phyloP scores from a whole-genome alignment of 2,329 filamentous ascomycete genomes.

The Bipolaris zeicola region DNA sequence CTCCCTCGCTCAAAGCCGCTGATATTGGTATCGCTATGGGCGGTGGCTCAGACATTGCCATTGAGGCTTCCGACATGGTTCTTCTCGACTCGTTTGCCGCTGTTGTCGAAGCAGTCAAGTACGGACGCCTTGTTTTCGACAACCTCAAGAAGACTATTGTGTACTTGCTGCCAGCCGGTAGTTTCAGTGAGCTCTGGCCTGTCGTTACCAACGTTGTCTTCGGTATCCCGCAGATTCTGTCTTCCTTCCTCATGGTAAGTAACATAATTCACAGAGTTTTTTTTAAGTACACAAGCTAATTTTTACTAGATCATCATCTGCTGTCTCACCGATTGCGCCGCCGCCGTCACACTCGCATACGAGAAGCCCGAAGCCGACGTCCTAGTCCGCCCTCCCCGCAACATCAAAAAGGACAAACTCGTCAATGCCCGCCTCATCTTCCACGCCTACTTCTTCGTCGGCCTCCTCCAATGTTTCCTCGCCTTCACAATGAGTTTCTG shows the following conservation, averaged over 20 bases:
- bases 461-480: slow-evolving; percentile 55
- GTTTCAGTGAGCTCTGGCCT: slow-evolving; percentile 76
- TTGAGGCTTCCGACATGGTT: slow-evolving; percentile 67
- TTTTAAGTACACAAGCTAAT: neutral
- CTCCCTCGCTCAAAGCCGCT: slow-evolving; percentile 63
- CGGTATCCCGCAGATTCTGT: slow-evolving; percentile 74
- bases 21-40: slow-evolving; percentile 65
- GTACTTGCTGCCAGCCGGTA: slow-evolving; percentile 75
- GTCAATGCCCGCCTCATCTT: slow-evolving; percentile 75
- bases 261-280: neutral
- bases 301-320: slow-evolving; percentile 47
- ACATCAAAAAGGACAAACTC: slow-evolving; percentile 71
- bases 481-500: slow-evolving; percentile 56
- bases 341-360: slow-evolving; percentile 71
- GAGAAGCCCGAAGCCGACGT: slow-evolving; percentile 79
- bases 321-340: slow-evolving; percentile 74
- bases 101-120: slow-evolving; percentile 73
- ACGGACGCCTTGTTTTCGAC: slow-evolving; percentile 77
- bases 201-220: slow-evolving; percentile 75
- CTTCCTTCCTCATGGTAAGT: slow-evolving; percentile 68
- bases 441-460: slow-evolving; percentile 74
- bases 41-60: slow-evolving; percentile 64
- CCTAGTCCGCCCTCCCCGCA: slow-evolving; percentile 69
- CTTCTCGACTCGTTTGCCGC: slow-evolving; percentile 72
- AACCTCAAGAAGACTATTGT: slow-evolving; percentile 78